phyloP scores from a whole-genome alignment of 2,329 filamentous ascomycete species.

The Hypoxylon sp. region DNA sequence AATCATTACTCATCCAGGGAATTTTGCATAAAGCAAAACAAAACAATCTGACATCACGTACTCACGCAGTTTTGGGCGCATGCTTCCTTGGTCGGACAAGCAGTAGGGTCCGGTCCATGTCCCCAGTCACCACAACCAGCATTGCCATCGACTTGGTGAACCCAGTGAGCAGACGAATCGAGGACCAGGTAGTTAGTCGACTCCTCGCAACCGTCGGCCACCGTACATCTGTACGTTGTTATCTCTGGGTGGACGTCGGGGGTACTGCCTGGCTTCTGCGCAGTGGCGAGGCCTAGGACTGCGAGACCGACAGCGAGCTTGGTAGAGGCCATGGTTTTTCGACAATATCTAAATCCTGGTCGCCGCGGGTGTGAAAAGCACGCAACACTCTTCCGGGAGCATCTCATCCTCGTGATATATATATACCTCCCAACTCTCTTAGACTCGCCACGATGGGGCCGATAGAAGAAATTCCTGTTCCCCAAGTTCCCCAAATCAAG shows the following conservation, averaged over 20 bases:
- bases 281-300: conserved; percentile 53
- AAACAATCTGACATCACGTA: conserved; percentile 22
- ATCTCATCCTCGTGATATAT: conserved; percentile 34
- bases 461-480: conserved; percentile 15
- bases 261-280: conserved; percentile 55
- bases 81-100: conserved; percentile 63
- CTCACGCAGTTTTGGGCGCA: conserved; percentile 67
- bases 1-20: not conserved
- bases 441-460: conserved; percentile 9
- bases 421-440: conserved; percentile 18
- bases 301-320: conserved; percentile 48
- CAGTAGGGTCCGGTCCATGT: conserved; percentile 57
- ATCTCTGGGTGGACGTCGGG: conserved; percentile 65
- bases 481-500: conserved; percentile 38
- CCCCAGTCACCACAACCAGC: conserved; percentile 56
- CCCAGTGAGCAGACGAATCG: conserved; percentile 62
- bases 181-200: conserved; percentile 65
- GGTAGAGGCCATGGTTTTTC: conserved; percentile 47
- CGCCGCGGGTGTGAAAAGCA: conserved; percentile 29
- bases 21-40: not conserved
- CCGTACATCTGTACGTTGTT: conserved; percentile 66
- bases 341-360: conserved; percentile 16
- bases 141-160: conserved; percentile 57
- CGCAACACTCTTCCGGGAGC: conserved; percentile 31
- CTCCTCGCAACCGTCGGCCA: conserved; percentile 62